phyloP scores from a whole-genome alignment of 306 rosid species.

The Dalbergia cochinchinensis region DNA sequence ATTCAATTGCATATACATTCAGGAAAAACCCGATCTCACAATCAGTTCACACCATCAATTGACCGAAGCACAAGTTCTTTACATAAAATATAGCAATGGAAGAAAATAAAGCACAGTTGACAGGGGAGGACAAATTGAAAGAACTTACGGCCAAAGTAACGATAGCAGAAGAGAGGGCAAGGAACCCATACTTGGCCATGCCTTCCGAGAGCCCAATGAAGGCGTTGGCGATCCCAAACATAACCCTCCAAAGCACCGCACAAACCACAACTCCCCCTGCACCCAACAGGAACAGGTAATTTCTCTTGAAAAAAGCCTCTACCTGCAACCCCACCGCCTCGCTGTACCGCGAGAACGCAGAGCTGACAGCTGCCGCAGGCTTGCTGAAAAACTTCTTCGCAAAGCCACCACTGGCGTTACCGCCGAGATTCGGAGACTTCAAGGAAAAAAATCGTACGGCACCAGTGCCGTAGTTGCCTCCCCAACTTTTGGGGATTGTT shows the following conservation, averaged over 20 bases:
- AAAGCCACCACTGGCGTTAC: conserved; percentile 46
- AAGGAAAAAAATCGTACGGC: conserved; percentile 64
- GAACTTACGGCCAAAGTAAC: conserved; percentile 86
- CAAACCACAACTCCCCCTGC: conserved; percentile 74
- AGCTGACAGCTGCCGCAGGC: conserved; percentile 59
- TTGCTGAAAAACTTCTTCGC: conserved; percentile 64
- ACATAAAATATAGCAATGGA: not conserved
- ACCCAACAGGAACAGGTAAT: conserved; percentile 67
- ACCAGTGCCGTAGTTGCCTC: not conserved
- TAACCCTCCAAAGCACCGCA: conserved; percentile 75
- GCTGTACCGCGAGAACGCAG: conserved; percentile 74
- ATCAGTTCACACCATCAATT: too few relatives aligned
- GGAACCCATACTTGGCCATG: conserved; percentile 96
- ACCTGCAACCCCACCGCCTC: conserved; percentile 85
- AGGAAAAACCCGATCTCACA: not conserved
- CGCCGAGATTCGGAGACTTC: conserved; percentile 48
- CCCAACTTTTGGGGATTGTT: not conserved
- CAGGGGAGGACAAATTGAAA: conserved; percentile 33
- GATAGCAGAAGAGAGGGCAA: conserved; percentile 91
- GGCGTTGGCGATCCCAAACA: conserved; percentile 81
- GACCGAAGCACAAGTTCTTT: too few relatives aligned
- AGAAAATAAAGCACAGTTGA: not conserved
- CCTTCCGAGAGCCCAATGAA: conserved; percentile 84
- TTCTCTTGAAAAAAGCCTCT: conserved; percentile 84
- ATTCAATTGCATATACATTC: too few relatives aligned